Evolutionary conservation across 1,139 yeast species (phyloP).

Genomic region (Debaryomyces sp.): DNA sequence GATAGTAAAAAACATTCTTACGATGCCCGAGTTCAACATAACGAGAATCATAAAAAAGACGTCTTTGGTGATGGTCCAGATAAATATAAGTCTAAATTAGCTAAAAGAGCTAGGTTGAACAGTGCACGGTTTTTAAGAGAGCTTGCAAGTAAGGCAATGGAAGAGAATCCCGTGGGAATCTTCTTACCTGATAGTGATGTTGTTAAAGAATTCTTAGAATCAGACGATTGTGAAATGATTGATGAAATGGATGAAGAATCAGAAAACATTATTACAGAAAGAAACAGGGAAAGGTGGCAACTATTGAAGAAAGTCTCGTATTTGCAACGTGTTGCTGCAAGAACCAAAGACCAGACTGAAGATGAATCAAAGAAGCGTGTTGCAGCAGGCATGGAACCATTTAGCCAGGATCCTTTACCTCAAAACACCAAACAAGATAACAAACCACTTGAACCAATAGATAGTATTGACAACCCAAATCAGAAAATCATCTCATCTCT

Average conservation of each 20-base stretch:
- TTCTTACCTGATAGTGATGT: slow-evolving; percentile 62
- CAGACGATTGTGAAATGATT: slow-evolving; percentile 40
- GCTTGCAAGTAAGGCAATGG: slow-evolving; percentile 54
- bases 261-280: slow-evolving; percentile 43
- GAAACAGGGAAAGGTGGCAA: slow-evolving; percentile 65
- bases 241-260: slow-evolving; percentile 44
- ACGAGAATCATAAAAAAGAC: slow-evolving; percentile 63
- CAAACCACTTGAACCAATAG: neutral
- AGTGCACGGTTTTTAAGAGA: slow-evolving; percentile 56
- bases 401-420: neutral
- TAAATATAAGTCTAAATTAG: slow-evolving; percentile 50
- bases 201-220: slow-evolving; percentile 56
- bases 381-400: slow-evolving; percentile 35
- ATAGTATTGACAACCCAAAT: slow-evolving; percentile 2
- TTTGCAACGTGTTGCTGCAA: slow-evolving; percentile 61
- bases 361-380: slow-evolving; percentile 36
- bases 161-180: slow-evolving; percentile 36
- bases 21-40: slow-evolving; percentile 79
- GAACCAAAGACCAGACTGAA: slow-evolving; percentile 35
- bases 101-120: slow-evolving; percentile 52
- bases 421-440: neutral
- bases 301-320: slow-evolving; percentile 71
- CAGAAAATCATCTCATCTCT: slow-evolving; percentile 12
- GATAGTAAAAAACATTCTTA: slow-evolving; percentile 80
- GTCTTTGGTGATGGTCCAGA: slow-evolving; percentile 80